Evolutionary conservation across 306 rosid species (phyloP).

Genomic region (Rubus parviflorus): DNA sequence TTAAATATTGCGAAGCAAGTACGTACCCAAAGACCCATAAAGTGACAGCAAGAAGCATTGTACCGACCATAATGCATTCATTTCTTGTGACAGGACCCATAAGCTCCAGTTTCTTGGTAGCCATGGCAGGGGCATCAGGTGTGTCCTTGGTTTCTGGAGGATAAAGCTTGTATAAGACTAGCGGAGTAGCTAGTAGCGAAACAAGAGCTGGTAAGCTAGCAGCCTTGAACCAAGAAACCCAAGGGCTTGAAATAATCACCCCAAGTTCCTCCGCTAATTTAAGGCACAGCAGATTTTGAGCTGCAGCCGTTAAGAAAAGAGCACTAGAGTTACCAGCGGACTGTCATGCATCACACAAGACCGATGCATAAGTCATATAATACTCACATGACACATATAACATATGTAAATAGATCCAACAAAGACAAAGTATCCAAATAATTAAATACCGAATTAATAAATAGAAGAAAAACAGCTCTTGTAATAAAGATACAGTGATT

Average conservation of each 20-base stretch:
- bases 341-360: conserved; percentile 58
- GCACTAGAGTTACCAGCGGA: conserved; percentile 93
- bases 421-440: background rate
- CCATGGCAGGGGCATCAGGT: conserved; percentile 94
- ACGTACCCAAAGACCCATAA: conserved; percentile 94
- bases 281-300: conserved; percentile 86
- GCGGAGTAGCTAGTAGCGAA: conserved; percentile 74
- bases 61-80: conserved; percentile 83
- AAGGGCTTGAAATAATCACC: conserved; percentile 67
- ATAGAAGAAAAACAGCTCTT: background rate
- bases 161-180: conserved; percentile 69
- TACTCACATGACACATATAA: conserved; percentile 18
- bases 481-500: background rate
- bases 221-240: conserved; percentile 92
- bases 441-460: background rate
- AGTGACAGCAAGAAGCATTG: conserved; percentile 94
- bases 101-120: conserved; percentile 65
- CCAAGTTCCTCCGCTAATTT: conserved; percentile 90
- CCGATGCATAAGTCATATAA: conserved; percentile 42
- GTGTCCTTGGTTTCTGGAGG: conserved; percentile 97
- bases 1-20: background rate
- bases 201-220: conserved; percentile 80
- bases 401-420: conserved; percentile 11
- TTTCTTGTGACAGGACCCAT: conserved; percentile 81
- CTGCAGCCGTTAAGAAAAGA: conserved; percentile 98